phyloP scores from a whole-genome alignment of 2,329 filamentous ascomycete genomes.

The Cryphonectria japonica region DNA sequence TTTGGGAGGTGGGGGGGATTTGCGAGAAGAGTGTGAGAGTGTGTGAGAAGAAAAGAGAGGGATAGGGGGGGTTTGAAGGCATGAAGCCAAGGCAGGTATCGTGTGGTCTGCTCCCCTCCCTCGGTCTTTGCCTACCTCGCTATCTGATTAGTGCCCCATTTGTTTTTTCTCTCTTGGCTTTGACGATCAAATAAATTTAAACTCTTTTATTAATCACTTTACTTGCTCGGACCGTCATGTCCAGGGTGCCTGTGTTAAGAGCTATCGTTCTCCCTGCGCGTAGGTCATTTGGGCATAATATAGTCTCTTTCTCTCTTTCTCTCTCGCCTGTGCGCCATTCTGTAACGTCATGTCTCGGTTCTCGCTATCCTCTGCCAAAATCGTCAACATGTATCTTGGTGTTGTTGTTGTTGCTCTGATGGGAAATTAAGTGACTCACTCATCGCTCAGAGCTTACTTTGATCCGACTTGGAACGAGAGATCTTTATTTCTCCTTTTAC shows the following conservation, averaged over 20 bases:
- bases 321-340: not conserved
- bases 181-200: not conserved
- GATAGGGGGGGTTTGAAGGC: too few species aligned
- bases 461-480: not conserved
- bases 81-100: not conserved
- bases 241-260: not conserved
- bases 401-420: not conserved
- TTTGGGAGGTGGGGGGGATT: not conserved
- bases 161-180: not conserved
- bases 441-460: not conserved
- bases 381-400: not conserved
- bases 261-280: not conserved
- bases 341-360: not conserved
- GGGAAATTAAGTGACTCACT: not conserved
- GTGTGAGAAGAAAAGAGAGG: too few species aligned
- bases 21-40: too few species aligned
- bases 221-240: not conserved
- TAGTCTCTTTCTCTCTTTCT: too few species aligned
- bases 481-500: not conserved
- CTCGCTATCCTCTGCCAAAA: not conserved
- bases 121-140: too few species aligned
- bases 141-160: not conserved
- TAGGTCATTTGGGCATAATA: not conserved
- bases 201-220: not conserved
- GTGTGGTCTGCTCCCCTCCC: not conserved